phyloP scores from a whole-genome alignment of 257 asterid species.

The Solanum okadae region DNA sequence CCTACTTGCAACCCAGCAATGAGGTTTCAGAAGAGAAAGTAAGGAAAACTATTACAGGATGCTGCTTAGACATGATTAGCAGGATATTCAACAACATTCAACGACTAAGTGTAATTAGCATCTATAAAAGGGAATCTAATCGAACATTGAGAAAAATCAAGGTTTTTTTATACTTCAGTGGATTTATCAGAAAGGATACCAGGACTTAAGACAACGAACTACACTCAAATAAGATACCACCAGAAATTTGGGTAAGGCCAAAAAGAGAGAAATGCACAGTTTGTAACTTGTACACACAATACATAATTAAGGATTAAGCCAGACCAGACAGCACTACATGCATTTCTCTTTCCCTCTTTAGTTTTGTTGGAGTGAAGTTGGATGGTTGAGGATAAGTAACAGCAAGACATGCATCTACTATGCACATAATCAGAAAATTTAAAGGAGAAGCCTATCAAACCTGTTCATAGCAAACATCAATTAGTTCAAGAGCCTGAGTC shows the following conservation, averaged over 20 bases:
- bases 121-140: neutral
- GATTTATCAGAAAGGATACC: neutral
- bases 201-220: neutral
- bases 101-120: neutral
- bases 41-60: neutral
- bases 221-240: neutral
- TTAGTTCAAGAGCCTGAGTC: constrained; percentile 86
- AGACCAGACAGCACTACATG: neutral
- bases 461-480: constrained; percentile 80
- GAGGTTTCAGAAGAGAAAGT: neutral
- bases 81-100: neutral
- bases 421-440: neutral
- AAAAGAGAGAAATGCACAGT: neutral
- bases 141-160: neutral
- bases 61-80: neutral
- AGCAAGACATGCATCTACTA: neutral
- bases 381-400: neutral
- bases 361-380: neutral
- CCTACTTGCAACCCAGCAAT: neutral
- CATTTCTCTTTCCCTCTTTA: neutral
- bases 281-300: neutral
- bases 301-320: neutral
- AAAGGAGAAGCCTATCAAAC: constrained; percentile 19
- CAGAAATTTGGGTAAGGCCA: neutral
- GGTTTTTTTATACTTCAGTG: neutral